Conservation (phyloP, 176 grass and related monocot species). For the Rhynchospora breviuscula region DNA sequence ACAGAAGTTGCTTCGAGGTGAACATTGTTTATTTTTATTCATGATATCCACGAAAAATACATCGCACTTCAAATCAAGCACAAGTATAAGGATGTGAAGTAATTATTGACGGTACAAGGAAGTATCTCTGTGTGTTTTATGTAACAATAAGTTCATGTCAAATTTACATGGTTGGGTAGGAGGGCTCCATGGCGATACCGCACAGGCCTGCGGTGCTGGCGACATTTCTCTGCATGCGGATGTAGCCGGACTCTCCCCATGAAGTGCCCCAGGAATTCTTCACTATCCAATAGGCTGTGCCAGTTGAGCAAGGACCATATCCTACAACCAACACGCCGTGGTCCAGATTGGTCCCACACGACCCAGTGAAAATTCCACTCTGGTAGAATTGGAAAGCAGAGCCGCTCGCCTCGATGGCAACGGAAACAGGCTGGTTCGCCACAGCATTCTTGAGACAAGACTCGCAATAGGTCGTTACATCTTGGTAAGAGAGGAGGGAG, state of each 20-base stretch:
- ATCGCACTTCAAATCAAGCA: too few relatives aligned
- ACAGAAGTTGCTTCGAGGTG: too few relatives aligned
- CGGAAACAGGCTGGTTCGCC: slow-evolving; percentile 34
- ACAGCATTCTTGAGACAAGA: slow-evolving; percentile 24
- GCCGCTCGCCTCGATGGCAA: slow-evolving; percentile 31
- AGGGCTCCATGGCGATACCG: slow-evolving; percentile 35
- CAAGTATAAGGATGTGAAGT: too few relatives aligned
- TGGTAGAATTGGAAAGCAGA: slow-evolving; percentile 31
- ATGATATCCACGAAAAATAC: too few relatives aligned
- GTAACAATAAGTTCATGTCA: too few relatives aligned
- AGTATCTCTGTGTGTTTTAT: too few relatives aligned
- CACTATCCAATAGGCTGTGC: slow-evolving; percentile 46
- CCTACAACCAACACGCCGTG: slow-evolving; percentile 40
- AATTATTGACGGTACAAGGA: too few relatives aligned
- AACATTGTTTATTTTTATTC: too few relatives aligned
- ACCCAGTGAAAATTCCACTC: slow-evolving; percentile 14
- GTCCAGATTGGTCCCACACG: slow-evolving; percentile 12
- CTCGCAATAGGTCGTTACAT: slow-evolving; percentile 31
- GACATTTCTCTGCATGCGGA: slow-evolving; percentile 30
- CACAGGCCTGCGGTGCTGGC: slow-evolving; percentile 14
- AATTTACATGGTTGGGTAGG: slow-evolving; percentile 25
- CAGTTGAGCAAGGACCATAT: slow-evolving; percentile 26
- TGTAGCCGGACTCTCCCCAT: slow-evolving; percentile 48
- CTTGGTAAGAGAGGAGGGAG: slow-evolving; percentile 24
- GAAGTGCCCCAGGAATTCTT: slow-evolving; percentile 44